A percentile compares a stretch with the other conserved stretches of the same genome.
phyloP scores from a whole-genome alignment of 2,329 filamentous ascomycete genomes.

The Arthrobotrys iridis region DNA sequence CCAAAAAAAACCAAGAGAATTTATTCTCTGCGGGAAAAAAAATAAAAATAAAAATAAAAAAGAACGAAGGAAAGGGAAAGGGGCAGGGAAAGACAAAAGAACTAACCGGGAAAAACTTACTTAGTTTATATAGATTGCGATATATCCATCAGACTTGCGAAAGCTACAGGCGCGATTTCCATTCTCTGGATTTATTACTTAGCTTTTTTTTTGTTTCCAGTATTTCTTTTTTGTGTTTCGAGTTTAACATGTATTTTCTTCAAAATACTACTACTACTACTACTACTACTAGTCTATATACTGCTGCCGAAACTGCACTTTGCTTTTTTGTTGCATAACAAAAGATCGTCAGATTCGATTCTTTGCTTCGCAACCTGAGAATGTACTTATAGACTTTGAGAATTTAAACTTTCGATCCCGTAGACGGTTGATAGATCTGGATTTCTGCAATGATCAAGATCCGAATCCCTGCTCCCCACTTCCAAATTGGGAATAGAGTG shows the following conservation, averaged over 20 bases:
- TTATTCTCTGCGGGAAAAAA: neutral
- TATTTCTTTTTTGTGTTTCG: neutral
- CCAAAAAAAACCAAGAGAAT: neutral
- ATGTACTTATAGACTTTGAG: slow-evolving; percentile 1
- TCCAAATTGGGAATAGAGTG: neutral
- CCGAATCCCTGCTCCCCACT: neutral
- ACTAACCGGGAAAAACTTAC: neutral
- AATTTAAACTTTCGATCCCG: neutral
- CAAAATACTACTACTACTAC: neutral
- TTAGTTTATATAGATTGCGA: slow-evolving; percentile 44
- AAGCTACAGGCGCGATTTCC: slow-evolving; percentile 36
- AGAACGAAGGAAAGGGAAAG: neutral
- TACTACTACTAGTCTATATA: neutral
- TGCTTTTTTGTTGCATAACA: neutral
- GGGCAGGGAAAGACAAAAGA: neutral
- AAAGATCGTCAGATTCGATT: neutral
- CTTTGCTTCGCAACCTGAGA: neutral
- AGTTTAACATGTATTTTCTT: neutral
- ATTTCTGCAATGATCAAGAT: neutral
- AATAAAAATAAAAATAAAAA: neutral
- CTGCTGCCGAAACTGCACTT: neutral
- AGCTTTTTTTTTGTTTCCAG: neutral
- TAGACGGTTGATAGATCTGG: neutral
- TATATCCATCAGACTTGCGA: slow-evolving; percentile 52
- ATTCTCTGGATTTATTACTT: slow-evolving; percentile 5